Percentiles rank a stretch among this genome's conserved stretches.
Evolutionary conservation across 805 yeast genomes (phyloP).

Genomic region (Wickerhamomyces rabaulensis): DNA sequence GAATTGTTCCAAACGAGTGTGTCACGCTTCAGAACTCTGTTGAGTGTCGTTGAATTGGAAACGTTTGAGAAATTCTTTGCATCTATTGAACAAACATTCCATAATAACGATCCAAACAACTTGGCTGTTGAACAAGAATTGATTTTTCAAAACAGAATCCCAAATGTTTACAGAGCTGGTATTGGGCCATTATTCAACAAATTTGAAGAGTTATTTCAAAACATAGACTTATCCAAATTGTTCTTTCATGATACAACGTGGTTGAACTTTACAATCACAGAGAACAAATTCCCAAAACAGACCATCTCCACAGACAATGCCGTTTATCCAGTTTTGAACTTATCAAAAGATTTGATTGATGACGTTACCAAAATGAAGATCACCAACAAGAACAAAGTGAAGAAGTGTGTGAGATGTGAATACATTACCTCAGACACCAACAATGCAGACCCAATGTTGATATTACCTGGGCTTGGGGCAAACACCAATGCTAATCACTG

Average conservation of each 20-base stretch:
- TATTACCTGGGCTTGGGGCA: constrained; percentile 11
- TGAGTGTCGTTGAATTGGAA: constrained; percentile 34
- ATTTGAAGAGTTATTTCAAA: constrained; percentile 27
- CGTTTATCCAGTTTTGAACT: constrained; percentile 27
- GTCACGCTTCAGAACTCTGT: constrained; percentile 31
- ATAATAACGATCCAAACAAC: constrained; percentile 16
- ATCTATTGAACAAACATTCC: constrained; percentile 39
- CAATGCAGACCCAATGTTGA: constrained; percentile 25
- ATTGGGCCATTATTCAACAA: constrained; percentile 24
- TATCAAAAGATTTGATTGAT: constrained; percentile 26
- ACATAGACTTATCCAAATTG: constrained; percentile 34
- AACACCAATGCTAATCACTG: constrained; percentile 35
- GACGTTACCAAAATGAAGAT: constrained; percentile 24
- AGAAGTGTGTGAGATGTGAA: constrained; percentile 53
- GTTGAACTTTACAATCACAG: constrained; percentile 40
- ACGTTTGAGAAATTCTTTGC: constrained; percentile 55
- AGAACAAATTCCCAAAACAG: constrained; percentile 25
- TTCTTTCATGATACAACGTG: constrained; percentile 64
- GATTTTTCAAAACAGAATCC: constrained; percentile 23
- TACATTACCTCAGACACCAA: constrained; percentile 32
- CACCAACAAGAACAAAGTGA: constrained; percentile 24
- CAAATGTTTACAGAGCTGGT: constrained; percentile 21
- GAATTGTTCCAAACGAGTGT: constrained; percentile 50
- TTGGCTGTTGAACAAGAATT: constrained; percentile 20
- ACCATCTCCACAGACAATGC: constrained; percentile 32